Evolutionary conservation across 2,329 filamentous ascomycete species (phyloP).

Genomic region (Xylariales sp.): DNA sequence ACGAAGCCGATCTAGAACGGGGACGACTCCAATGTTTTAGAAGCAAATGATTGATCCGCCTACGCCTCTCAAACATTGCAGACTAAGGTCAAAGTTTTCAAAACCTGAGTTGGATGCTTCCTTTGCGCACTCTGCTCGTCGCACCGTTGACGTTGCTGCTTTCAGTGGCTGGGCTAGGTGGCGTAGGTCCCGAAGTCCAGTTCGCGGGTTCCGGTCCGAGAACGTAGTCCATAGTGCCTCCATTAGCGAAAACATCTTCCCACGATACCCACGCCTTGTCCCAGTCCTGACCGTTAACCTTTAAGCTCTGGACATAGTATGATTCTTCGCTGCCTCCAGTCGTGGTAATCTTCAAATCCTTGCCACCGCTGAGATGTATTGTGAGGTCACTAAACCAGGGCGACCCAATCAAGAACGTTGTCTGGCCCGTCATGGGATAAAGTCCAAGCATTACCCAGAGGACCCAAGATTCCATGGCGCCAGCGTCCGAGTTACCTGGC

Average conservation of each 20-base stretch:
- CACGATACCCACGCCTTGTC: conserved; percentile 61
- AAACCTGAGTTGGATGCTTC: too few relatives aligned
- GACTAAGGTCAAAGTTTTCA: too few relatives aligned
- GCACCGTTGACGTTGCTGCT: not conserved
- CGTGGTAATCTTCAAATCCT: conserved; percentile 49
- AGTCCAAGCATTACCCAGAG: conserved; percentile 66
- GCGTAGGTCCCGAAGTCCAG: conserved; percentile 57
- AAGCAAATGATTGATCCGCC: too few relatives aligned
- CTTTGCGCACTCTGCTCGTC: too few relatives aligned
- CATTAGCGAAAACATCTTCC: conserved; percentile 60
- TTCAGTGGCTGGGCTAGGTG: conserved; percentile 53
- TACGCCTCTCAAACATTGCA: too few relatives aligned
- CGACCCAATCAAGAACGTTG: conserved; percentile 60
- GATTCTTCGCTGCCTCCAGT: conserved; percentile 43
- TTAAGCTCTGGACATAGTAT: conserved; percentile 61
- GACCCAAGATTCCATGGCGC: conserved; percentile 68
- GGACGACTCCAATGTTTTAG: too few relatives aligned
- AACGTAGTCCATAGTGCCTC: conserved; percentile 60
- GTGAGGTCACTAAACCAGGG: conserved; percentile 59
- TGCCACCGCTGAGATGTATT: conserved; percentile 52
- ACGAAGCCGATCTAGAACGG: too few relatives aligned
- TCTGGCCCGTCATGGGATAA: conserved; percentile 64
- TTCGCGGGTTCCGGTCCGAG: conserved; percentile 47
- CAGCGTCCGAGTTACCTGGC: conserved; percentile 67
- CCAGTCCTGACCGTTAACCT: conserved; percentile 61